These are phyloP conservation scores for Primulina eburnea DNA, from an alignment of 257 asterid genomes.

Conservation along the genomic window DNA sequence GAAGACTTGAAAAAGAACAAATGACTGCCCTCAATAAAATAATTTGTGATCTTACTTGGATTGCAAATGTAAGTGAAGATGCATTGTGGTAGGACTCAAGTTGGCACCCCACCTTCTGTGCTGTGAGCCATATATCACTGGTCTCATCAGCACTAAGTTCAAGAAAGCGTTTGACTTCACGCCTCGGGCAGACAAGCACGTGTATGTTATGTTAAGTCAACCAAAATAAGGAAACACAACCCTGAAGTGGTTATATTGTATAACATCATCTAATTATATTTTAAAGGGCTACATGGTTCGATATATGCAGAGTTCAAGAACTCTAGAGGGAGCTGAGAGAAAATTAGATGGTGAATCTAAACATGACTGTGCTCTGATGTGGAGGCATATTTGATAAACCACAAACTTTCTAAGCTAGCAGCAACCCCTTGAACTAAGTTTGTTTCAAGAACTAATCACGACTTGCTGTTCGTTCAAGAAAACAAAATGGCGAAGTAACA, in stretches of 20 bases:
- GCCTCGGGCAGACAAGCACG: constrained; percentile 93
- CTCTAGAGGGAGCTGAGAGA: background rate
- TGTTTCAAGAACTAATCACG: constrained; percentile 11
- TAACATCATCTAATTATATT: background rate
- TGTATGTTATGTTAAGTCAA: constrained; percentile 67
- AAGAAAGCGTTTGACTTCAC: constrained; percentile 70
- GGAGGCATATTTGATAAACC: constrained; percentile 6
- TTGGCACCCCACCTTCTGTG: constrained; percentile 69
- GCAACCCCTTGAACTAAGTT: constrained; percentile 8
- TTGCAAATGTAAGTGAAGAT: constrained; percentile 74
- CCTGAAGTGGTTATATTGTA: background rate
- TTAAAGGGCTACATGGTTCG: background rate
- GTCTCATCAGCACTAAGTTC: constrained; percentile 85
- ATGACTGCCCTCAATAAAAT: background rate
- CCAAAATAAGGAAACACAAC: constrained; percentile 26
- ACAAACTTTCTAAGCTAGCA: constrained; percentile 11
- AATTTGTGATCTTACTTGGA: constrained; percentile 64
- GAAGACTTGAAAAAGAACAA: background rate
- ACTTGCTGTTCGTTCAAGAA: background rate
- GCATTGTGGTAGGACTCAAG: constrained; percentile 87
- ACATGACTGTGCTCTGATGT: background rate
- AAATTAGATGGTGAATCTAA: background rate
- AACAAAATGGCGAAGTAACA: background rate
- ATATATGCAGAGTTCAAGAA: constrained; percentile 15
- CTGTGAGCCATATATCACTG: constrained; percentile 73